A percentile compares a stretch with the other conserved stretches of the same genome.
phyloP scores from a whole-genome alignment of 768 basidiomycete genomes.

The Tricholomella constricta region DNA sequence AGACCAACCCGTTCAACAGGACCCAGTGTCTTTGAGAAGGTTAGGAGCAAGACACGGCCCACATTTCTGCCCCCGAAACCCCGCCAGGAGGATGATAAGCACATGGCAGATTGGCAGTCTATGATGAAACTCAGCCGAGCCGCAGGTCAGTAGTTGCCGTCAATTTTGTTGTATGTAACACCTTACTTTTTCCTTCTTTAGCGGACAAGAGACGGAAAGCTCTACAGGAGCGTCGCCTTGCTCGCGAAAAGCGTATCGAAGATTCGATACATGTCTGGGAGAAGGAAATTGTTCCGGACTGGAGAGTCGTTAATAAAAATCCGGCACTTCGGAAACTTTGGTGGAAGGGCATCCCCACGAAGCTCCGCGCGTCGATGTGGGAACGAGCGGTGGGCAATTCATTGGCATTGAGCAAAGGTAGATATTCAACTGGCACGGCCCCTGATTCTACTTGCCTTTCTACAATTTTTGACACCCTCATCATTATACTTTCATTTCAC shows the following conservation, averaged over 20 bases:
- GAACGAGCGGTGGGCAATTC: slow-evolving; percentile 83
- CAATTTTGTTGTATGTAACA: slow-evolving; percentile 1
- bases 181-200: slow-evolving; percentile 23
- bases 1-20: slow-evolving; percentile 56
- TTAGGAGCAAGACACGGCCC: slow-evolving; percentile 84
- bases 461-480: slow-evolving; percentile 4
- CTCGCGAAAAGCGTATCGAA: slow-evolving; percentile 69
- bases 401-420: slow-evolving; percentile 82
- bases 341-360: slow-evolving; percentile 89
- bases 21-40: slow-evolving; percentile 75
- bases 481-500: slow-evolving; percentile 8
- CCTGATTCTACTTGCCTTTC: slow-evolving; percentile 7
- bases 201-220: slow-evolving; percentile 73
- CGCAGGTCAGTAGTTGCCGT: slow-evolving; percentile 52
- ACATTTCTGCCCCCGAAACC: slow-evolving; percentile 82
- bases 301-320: slow-evolving; percentile 72
- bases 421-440: slow-evolving; percentile 12
- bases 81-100: slow-evolving; percentile 76
- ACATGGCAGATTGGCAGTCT: slow-evolving; percentile 80
- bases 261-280: slow-evolving; percentile 78
- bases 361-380: slow-evolving; percentile 81
- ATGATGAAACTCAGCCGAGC: slow-evolving; percentile 85
- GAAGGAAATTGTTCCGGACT: slow-evolving; percentile 77
- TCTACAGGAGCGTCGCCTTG: slow-evolving; percentile 59
- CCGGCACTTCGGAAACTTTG: slow-evolving; percentile 69